Base-by-base conservation (phyloP, 2,329 filamentous ascomycete species). In the Lasiodiplodia gonubiensis region DNA sequence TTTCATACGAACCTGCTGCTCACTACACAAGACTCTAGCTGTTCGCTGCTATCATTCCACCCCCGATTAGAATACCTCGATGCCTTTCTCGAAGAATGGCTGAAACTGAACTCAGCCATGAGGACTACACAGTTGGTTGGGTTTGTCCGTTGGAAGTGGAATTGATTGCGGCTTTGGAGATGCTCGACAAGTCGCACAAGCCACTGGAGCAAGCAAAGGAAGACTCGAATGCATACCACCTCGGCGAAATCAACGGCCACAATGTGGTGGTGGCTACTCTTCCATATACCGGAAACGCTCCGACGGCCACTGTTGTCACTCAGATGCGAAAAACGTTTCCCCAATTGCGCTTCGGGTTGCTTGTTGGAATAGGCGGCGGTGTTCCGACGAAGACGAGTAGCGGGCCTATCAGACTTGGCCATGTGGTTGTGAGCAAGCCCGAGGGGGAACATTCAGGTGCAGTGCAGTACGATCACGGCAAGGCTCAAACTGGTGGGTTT, bases 361-460 rank as follows among this genome's bases (percentile, higher is more conserved):
- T 74, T 61, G 71, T 74, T 3, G 73, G 73, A 11, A 73, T 74
- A 18, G 70, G 69, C 2, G 71, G 73, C 12, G 74, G 73, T 5
- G 71, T 73, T 12, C 71, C 70, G 23, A 71, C 52, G 42, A n/a
- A 21, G n/a, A 39, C 35, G 3, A 21, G 25, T 21, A 25, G 54
- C 39, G 27, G 14, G 0, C 33, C n/a, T 21, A 69, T 74, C 10
- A 71, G 74, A 6, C 72, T 75, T 12, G 74, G 74, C 2, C 73
- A 76, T 61, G 69, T 76, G 12, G 72, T 74, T 3, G 67, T 76
- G 39, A 73, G 74, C 59, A 66, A 66, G 23, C 73, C 74, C 0
- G 49, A 64, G 2, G 53, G 63, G 0, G 33, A 25, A 4, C 63
- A 69, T 46, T 70, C 71, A 12, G 74, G 74, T 18, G 74, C 74